These are phyloP conservation scores for Leccinum arenicola DNA, from an alignment of 768 basidiomycete species.

Conservation along the genomic window DNA sequence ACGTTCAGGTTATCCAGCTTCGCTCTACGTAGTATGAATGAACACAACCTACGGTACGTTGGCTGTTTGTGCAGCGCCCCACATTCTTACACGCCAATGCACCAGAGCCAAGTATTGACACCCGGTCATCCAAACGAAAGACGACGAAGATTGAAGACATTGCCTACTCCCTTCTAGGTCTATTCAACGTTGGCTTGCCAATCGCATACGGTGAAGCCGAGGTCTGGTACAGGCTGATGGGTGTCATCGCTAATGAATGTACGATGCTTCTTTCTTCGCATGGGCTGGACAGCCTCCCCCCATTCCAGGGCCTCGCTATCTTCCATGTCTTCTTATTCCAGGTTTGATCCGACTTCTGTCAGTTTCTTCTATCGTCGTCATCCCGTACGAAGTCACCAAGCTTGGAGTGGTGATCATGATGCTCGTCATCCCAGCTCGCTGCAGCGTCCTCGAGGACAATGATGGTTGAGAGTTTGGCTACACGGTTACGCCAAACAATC, in stretches of 20 bases:
- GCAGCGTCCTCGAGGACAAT: constrained; percentile 9
- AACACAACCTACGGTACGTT: no score
- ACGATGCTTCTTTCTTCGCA: constrained; percentile 12
- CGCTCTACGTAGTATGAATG: no score
- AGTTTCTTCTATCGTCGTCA: constrained; percentile 4
- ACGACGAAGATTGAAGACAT: constrained; percentile 24
- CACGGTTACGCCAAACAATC: background rate
- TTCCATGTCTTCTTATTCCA: constrained; percentile 8
- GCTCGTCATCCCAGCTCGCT: constrained; percentile 8
- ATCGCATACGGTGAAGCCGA: constrained; percentile 25
- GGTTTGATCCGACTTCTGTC: background rate
- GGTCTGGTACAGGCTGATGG: constrained; percentile 23
- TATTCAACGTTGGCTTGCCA: constrained; percentile 24
- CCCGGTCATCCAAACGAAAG: constrained; percentile 14
- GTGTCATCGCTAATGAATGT: constrained; percentile 11
- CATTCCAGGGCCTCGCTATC: constrained; percentile 9
- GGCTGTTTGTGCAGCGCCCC: no score
- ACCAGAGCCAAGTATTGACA: background rate
- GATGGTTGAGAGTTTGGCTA: constrained; percentile 12
- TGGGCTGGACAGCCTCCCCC: constrained; percentile 9
- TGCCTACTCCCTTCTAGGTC: constrained; percentile 24
- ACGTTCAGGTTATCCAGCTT: no score
- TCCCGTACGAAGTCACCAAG: constrained; percentile 13
- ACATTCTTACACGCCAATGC: no score
- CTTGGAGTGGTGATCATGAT: constrained; percentile 13